Conservation (phyloP, 768 basidiomycete species). For the Rhodotorula kratochvilovae region DNA sequence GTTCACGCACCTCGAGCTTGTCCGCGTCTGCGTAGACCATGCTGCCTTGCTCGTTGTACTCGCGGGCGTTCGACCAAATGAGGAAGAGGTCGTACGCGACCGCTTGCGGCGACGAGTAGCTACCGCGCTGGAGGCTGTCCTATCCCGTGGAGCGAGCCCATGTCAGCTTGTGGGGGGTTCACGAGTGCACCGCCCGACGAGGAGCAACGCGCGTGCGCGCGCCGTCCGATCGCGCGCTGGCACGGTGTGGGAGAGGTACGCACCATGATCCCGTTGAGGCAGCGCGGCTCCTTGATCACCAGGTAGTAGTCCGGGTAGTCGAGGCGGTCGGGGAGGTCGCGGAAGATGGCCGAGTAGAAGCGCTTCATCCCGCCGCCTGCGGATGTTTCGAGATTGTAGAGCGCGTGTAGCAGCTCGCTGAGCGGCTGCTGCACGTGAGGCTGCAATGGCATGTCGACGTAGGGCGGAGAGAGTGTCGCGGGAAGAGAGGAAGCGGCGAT, state of each 20-base stretch:
- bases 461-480: background rate
- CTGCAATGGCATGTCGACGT: conserved; percentile 12
- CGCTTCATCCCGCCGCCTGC: conserved; percentile 15
- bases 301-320: conserved; percentile 36
- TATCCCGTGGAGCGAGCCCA: background rate
- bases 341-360: conserved; percentile 34
- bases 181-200: background rate
- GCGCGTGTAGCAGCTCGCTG: conserved; percentile 1
- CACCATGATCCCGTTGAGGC: conserved; percentile 21
- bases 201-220: no score
- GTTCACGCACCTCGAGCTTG: conserved; percentile 29
- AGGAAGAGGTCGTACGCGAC: conserved; percentile 39
- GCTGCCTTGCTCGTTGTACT: conserved; percentile 38
- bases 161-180: background rate
- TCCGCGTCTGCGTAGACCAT: conserved; percentile 36
- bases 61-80: conserved; percentile 35
- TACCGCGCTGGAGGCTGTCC: conserved; percentile 23
- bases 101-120: conserved; percentile 20
- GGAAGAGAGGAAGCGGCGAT: background rate
- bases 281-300: conserved; percentile 32
- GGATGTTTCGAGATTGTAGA: conserved; percentile 27
- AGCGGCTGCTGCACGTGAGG: conserved; percentile 8
- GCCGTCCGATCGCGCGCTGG: no score
- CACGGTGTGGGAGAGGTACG: no score
- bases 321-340: conserved; percentile 31